Evolutionary conservation across 352 stramenopile genomes (phyloP), one percentile per base, ranked within the genome.

Genomic region (Globisporangium viniferum): DNA sequence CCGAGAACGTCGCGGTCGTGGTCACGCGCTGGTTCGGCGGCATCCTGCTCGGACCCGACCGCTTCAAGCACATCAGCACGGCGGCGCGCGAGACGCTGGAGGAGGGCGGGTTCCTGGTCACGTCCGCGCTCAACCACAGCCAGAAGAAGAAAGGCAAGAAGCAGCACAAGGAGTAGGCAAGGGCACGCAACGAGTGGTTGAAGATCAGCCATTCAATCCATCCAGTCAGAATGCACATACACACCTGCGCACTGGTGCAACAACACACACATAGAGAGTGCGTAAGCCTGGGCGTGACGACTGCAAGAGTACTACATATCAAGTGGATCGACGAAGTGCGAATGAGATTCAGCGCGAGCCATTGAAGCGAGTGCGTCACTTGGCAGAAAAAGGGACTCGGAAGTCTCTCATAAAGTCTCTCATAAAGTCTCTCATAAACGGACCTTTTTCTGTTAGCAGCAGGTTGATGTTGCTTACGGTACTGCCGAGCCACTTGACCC

Each of bases 51-150:
- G 89, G 89, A 4, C 86, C 89, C n/a, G 89, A 95, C 59, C 80
- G 89, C 1, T 96, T 95, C 74, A 93, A 92, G 59, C 89, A 96
- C 70, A 95, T 95, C 59, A 91, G 84, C 63, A 85, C 83, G 3
- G 76, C 70, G 46, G 84, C 88, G 10, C 82, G 88, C n/a, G 73
- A 91, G 33, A 82, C 88, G 10, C 71, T 97, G 27, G 89, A 97
- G 66, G 80, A 87, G 29, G 78, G 82, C 24, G 85, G 85, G 0
- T 92, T 92, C 68, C 64, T 94, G 15, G 59, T 63, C 0, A 44
- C 62, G 3, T 65, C 75, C 15, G 31, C 35, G 46, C 54, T 69
- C n/a, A 65, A 75, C n/a, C 70, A 77, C 24, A 67, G 44, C 59
- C 64, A 72, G 44, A 85, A 82, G 68, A 89, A 87, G 66, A 91